phyloP scores from a whole-genome alignment of 208 protist species.

The Tritrichomonas foetus region DNA sequence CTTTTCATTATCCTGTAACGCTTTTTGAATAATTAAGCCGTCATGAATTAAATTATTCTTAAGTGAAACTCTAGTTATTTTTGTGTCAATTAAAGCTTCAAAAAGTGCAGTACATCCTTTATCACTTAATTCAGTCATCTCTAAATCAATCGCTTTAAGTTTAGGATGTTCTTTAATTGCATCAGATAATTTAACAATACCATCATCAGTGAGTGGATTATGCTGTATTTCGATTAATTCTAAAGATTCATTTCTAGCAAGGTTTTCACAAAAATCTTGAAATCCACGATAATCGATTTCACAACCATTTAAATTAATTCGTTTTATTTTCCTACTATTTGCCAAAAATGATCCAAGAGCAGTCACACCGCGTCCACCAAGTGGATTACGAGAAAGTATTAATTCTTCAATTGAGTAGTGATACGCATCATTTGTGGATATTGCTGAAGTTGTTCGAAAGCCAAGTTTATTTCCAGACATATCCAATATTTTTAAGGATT shows the following conservation, averaged over 20 bases:
- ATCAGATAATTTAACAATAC: not conserved
- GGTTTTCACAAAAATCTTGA: not conserved
- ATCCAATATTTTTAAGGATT: not conserved
- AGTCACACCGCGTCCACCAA: not conserved
- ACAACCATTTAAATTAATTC: not conserved
- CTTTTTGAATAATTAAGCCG: not conserved
- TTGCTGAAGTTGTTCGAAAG: not conserved
- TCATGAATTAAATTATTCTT: constrained; percentile 17
- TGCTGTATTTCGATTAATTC: not conserved
- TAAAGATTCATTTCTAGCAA: not conserved
- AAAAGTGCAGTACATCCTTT: not conserved
- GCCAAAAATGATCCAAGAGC: not conserved
- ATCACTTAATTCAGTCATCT: constrained; percentile 13
- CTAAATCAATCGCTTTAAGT: not conserved
- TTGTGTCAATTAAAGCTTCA: not conserved
- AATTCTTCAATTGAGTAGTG: not conserved
- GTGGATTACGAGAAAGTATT: not conserved
- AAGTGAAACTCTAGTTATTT: not conserved
- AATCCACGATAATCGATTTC: not conserved
- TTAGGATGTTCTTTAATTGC: not conserved
- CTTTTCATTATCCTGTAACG: not conserved
- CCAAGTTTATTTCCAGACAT: not conserved
- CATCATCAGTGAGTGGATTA: not conserved
- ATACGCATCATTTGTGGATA: not conserved
- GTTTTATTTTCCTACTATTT: not conserved